Base-by-base conservation (phyloP, 2,329 filamentous ascomycete genomes). In the Aspergillus sp. region DNA sequence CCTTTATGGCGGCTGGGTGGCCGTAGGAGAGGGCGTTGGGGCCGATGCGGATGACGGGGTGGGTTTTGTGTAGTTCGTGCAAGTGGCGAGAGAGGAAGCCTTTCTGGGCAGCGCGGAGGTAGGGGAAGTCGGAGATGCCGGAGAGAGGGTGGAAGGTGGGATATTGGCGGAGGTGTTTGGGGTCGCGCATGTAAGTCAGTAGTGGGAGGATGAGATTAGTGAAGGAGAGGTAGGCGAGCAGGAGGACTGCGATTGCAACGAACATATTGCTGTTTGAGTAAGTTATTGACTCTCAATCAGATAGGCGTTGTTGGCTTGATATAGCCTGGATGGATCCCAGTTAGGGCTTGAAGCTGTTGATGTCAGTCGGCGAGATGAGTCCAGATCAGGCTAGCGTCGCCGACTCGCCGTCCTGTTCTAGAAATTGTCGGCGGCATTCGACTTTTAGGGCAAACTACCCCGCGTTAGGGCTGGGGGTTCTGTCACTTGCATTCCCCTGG, bases 1-100 rank as follows among this genome's bases (percentile, higher is more conserved):
- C 78, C 62, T 80, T 80, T 61, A 80, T 79, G 20, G 78, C 79
- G 17, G 65, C 62, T 5, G 71, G 61, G 54, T 73, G 70, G 4
- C 70, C 68, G 62, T 74, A 80, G 0, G 79, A 80, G 3, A 82
- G 64, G 2, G 69, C 68, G 47, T 79, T 81, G 4, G 79, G 79
- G 1, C 78, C 79, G 8, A 72, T 79, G 5, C 79, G 76, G 40
- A 82, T 15, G 20, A 51, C 27, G 0, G 46, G 27, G 7, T 56
- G 30, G 9, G 19, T 27, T n/a, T 56, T n/a, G 27, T 45, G 17
- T 5, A 56, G n/a, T 17, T 27, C n/a, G 5, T 17, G 9, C 24
- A 44, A 37, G 54, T 42, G 33, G 3, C 15, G 24, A 11, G 37
- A 24, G 37, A 27, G 33, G 6, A 55, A n/a, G 34, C n/a, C 37